Evolutionary conservation across 176 grass and related monocot genomes (phyloP).

Genomic region (Cenchrus americanus): DNA sequence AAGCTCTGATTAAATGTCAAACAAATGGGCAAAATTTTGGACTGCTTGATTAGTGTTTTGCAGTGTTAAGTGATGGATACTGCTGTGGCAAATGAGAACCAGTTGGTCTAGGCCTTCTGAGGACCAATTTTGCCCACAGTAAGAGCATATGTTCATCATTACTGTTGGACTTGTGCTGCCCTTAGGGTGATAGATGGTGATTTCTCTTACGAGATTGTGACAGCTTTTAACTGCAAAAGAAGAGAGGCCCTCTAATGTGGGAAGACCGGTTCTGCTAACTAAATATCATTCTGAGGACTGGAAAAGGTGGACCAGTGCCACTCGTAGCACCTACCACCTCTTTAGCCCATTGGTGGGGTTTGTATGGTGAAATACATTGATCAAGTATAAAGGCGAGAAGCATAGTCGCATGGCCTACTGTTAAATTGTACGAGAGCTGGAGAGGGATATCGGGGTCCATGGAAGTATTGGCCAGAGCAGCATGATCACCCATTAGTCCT

Average conservation of each 20-base stretch:
- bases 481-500: slow-evolving; percentile 26
- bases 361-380: slow-evolving; percentile 25
- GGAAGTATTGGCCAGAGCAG: slow-evolving; percentile 41
- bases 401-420: slow-evolving; percentile 29
- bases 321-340: slow-evolving; percentile 33
- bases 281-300: slow-evolving; percentile 20
- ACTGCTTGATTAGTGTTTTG: slow-evolving; percentile 36
- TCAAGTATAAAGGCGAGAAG: slow-evolving; percentile 33
- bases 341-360: slow-evolving; percentile 30
- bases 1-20: slow-evolving; percentile 51
- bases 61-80: slow-evolving; percentile 36
- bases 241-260: slow-evolving; percentile 41
- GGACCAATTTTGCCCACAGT: slow-evolving; percentile 39
- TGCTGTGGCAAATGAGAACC: slow-evolving; percentile 29
- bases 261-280: slow-evolving; percentile 33
- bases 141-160: slow-evolving; percentile 48
- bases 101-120: slow-evolving; percentile 38
- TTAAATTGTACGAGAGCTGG: slow-evolving; percentile 40
- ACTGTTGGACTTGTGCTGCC: slow-evolving; percentile 25
- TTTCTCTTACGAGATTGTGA: slow-evolving; percentile 37
- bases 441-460: slow-evolving; percentile 36
- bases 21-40: slow-evolving; percentile 42
- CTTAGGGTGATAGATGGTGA: slow-evolving; percentile 42
- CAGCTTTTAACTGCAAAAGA: slow-evolving; percentile 33
- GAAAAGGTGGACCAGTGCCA: slow-evolving; percentile 34